Evolutionary conservation across 163 green algal species (phyloP).

Genomic region (Chloromonas sp.): DNA sequence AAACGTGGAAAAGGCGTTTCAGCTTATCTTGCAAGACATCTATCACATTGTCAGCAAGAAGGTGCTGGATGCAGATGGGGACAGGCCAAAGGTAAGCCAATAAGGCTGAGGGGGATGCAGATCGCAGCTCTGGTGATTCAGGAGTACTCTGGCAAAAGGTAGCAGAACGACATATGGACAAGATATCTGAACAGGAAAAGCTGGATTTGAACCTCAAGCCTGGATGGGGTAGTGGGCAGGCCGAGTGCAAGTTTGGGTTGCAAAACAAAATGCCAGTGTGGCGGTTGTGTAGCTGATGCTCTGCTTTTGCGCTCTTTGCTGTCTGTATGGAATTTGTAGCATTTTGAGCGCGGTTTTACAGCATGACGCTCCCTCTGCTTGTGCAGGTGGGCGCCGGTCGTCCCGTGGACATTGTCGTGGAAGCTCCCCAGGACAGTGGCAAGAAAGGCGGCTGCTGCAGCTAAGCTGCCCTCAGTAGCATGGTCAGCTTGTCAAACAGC

Average conservation of each 20-base stretch:
- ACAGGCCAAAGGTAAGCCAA: slow-evolving; percentile 32
- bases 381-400: slow-evolving; percentile 27
- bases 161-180: background rate
- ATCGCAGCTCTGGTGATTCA: background rate
- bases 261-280: no score
- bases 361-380: background rate
- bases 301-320: no score
- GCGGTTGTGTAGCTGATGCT: no score
- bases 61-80: slow-evolving; percentile 54
- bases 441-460: slow-evolving; percentile 57
- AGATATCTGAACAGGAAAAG: no score
- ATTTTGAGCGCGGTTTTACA: background rate
- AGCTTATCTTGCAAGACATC: slow-evolving; percentile 96
- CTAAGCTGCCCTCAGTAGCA: background rate
- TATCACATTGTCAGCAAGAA: slow-evolving; percentile 98
- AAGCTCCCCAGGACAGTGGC: slow-evolving; percentile 39
- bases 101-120: background rate
- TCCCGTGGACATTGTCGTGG: slow-evolving; percentile 47
- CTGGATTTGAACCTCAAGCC: no score
- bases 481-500: no score
- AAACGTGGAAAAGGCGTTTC: slow-evolving; percentile 95
- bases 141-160: background rate
- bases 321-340: no score
- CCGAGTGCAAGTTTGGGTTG: no score
- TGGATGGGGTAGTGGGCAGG: no score